These are phyloP conservation scores for Claviceps spartinae DNA, from an alignment of 2,329 filamentous ascomycete species.

Conservation along the genomic window DNA sequence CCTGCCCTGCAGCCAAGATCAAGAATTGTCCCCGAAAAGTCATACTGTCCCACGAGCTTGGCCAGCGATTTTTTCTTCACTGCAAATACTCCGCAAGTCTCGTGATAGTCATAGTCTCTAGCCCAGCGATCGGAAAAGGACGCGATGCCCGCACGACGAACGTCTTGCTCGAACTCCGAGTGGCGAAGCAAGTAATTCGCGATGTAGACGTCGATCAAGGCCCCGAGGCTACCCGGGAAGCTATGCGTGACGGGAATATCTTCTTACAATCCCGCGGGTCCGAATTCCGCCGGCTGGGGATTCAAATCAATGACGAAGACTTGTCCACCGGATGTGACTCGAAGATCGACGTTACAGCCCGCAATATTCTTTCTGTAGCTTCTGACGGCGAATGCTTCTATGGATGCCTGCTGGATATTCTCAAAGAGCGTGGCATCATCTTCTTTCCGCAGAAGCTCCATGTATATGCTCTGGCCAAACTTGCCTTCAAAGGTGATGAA, in stretches of 20 bases:
- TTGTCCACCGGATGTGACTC: not conserved
- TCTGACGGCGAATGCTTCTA: not conserved
- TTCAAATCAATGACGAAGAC: constrained; percentile 1
- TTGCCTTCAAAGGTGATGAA: constrained; percentile 1
- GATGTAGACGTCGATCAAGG: constrained; percentile 1
- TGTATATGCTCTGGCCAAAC: not conserved
- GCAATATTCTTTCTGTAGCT: not conserved
- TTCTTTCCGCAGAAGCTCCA: not conserved
- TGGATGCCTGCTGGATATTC: not conserved
- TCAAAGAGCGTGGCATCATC: not conserved
- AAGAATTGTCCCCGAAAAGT: not conserved
- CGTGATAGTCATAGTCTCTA: not conserved
- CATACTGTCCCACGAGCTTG: not conserved
- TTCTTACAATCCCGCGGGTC: not conserved
- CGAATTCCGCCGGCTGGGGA: not conserved
- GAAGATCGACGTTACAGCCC: not conserved
- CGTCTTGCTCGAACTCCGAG: not conserved
- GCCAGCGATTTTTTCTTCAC: not conserved
- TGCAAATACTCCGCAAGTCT: not conserved
- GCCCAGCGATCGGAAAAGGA: not conserved
- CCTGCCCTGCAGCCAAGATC: not conserved
- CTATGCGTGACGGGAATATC: not conserved
- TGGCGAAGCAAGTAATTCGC: not conserved
- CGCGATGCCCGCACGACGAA: not conserved
- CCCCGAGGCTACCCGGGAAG: not conserved